Percentiles rank a stretch among this genome's conserved stretches.
These are phyloP conservation scores for Chaetomiaceae sp. DNA, from an alignment of 2,329 filamentous ascomycete genomes.

Conservation along the genomic window DNA sequence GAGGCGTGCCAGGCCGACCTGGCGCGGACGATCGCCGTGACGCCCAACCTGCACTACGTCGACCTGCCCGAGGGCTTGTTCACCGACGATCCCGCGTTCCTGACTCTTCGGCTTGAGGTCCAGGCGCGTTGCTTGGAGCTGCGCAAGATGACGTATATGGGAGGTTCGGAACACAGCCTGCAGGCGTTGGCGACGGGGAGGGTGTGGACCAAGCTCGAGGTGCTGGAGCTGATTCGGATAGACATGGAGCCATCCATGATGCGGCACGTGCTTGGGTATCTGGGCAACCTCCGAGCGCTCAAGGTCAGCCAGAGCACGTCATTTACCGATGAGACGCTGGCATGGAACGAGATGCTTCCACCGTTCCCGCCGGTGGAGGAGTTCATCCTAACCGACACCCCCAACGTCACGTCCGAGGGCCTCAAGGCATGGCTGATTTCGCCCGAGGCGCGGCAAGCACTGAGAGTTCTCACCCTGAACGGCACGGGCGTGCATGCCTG, in stretches of 20 bases:
- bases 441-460: slow-evolving; percentile 52
- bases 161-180: slow-evolving; percentile 73
- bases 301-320: slow-evolving; percentile 66
- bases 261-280: slow-evolving; percentile 63
- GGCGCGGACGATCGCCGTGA: slow-evolving; percentile 77
- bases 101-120: slow-evolving; percentile 75
- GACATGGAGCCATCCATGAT: slow-evolving; percentile 67
- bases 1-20: slow-evolving; percentile 81
- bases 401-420: slow-evolving; percentile 67
- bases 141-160: slow-evolving; percentile 81
- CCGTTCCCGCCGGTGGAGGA: slow-evolving; percentile 71
- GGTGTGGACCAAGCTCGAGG: slow-evolving; percentile 67
- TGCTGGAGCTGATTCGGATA: slow-evolving; percentile 65
- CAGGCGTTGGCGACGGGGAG: slow-evolving; percentile 61
- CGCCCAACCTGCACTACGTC: slow-evolving; percentile 81
- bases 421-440: slow-evolving; percentile 63
- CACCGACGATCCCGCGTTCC: slow-evolving; percentile 70
- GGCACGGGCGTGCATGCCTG: slow-evolving; percentile 65
- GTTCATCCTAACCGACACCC: slow-evolving; percentile 67
- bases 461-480: slow-evolving; percentile 66
- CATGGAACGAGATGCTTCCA: slow-evolving; percentile 59
- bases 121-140: slow-evolving; percentile 79
- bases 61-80: slow-evolving; percentile 88
- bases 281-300: slow-evolving; percentile 66
- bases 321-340: slow-evolving; percentile 75